Conservation (phyloP, 306 rosid genomes). For the Castanea sativa region DNA sequence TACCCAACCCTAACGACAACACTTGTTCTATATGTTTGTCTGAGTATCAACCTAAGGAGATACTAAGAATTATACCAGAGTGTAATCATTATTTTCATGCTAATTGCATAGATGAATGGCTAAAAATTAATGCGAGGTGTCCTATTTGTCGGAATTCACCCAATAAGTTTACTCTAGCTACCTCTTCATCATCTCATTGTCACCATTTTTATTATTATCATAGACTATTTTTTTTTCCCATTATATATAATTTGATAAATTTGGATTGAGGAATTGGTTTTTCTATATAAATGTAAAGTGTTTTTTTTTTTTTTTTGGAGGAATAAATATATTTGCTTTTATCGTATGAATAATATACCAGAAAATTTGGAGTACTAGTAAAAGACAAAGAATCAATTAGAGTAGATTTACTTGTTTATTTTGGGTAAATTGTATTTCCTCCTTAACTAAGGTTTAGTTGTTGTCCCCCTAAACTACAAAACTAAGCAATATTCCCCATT, state of each 20-base stretch:
- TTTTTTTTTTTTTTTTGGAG: too few species aligned
- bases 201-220: neutral
- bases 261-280: neutral
- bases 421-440: too few species aligned
- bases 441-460: too few species aligned
- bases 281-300: neutral
- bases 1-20: constrained; percentile 50
- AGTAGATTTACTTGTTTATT: too few species aligned
- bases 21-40: constrained; percentile 60
- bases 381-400: too few species aligned
- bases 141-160: constrained; percentile 75
- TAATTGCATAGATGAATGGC: constrained; percentile 55
- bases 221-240: neutral
- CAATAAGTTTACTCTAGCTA: neutral
- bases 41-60: constrained; percentile 61
- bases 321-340: too few species aligned
- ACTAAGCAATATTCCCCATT: too few species aligned
- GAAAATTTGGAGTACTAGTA: too few species aligned
- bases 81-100: constrained; percentile 50
- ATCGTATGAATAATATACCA: too few species aligned
- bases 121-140: constrained; percentile 60
- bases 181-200: constrained; percentile 31
- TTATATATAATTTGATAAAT: neutral
- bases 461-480: too few species aligned
- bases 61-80: constrained; percentile 58